Percentiles rank a stretch among this genome's conserved stretches.
Conservation (phyloP, 2,329 filamentous ascomycete genomes). For the Xylariomycetidae sp. region DNA sequence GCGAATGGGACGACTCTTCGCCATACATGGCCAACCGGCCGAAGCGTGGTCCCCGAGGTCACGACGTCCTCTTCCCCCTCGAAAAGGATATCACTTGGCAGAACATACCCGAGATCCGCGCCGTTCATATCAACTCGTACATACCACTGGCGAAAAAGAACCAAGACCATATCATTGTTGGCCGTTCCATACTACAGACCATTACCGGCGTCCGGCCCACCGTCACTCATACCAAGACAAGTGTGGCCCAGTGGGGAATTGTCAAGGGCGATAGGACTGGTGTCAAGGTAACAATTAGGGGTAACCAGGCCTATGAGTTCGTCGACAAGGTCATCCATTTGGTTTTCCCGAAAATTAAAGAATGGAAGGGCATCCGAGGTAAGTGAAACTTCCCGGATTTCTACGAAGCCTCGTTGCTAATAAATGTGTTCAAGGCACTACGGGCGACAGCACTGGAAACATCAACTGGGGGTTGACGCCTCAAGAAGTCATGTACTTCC, state of each 20-base stretch:
- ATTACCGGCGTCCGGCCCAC: constrained; percentile 74
- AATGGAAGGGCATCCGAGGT: constrained; percentile 70
- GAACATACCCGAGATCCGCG: constrained; percentile 78
- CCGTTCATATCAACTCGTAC: constrained; percentile 74
- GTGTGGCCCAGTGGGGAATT: constrained; percentile 72
- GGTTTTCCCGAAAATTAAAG: constrained; percentile 92
- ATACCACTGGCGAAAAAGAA: constrained; percentile 68
- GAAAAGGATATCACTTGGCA: constrained; percentile 73
- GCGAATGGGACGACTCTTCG: constrained; percentile 83
- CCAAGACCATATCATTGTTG: constrained; percentile 73
- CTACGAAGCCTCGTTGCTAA: too few species aligned
- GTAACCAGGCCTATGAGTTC: constrained; percentile 84
- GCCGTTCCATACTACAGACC: constrained; percentile 77
- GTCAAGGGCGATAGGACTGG: constrained; percentile 66
- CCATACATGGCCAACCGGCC: constrained; percentile 93
- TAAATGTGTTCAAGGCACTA: constrained; percentile 36
- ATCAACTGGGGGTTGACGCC: constrained; percentile 74
- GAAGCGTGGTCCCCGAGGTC: constrained; percentile 77
- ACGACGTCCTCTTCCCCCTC: constrained; percentile 64
- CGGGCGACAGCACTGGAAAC: constrained; percentile 86
- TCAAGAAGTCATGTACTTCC: constrained; percentile 77
- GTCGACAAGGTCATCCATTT: constrained; percentile 85
- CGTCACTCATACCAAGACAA: constrained; percentile 64
- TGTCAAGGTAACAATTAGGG: constrained; percentile 71
- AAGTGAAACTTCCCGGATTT: constrained; percentile 14